Evolutionary conservation across 2,329 filamentous ascomycete genomes (phyloP).

Genomic region (Berkeleyomyces basicola): DNA sequence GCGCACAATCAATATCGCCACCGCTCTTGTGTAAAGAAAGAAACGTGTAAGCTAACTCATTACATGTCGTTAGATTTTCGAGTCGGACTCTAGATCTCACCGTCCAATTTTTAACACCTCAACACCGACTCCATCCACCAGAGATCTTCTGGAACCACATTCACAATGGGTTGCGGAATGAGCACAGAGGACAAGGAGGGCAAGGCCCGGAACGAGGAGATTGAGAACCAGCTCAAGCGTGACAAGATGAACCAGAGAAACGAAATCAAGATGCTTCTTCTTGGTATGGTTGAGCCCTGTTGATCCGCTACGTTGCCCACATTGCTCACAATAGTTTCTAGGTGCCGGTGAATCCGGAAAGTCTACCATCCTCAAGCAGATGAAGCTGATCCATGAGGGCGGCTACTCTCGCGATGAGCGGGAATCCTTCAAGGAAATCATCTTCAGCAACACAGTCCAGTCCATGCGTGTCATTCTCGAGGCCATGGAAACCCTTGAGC

Average conservation of each 20-base stretch:
- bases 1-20: background rate
- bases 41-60: background rate
- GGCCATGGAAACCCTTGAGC: constrained; percentile 51
- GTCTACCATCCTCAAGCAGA: constrained; percentile 94
- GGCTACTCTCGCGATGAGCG: constrained; percentile 86
- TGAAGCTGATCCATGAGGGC: constrained; percentile 99
- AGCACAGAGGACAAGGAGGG: constrained; percentile 99
- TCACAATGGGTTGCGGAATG: constrained; percentile 97
- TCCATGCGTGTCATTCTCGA: constrained; percentile 54
- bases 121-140: background rate
- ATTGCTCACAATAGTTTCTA: background rate
- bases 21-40: background rate
- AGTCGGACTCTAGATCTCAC: background rate
- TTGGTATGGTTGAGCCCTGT: constrained; percentile 43
- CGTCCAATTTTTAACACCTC: background rate
- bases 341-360: constrained; percentile 90
- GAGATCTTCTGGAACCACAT: constrained; percentile 3
- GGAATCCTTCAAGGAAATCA: constrained; percentile 54
- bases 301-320: background rate
- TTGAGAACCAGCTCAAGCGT: constrained; percentile 96
- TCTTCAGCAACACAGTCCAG: constrained; percentile 54
- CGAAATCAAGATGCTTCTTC: constrained; percentile 98
- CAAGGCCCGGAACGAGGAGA: constrained; percentile 99
- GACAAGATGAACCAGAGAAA: constrained; percentile 98
- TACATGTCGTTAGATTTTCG: background rate